A percentile compares a stretch with the other conserved stretches of the same genome.
Conservation (phyloP, 2,329 filamentous ascomycete genomes). For the Colletotrichum eremochloae region DNA sequence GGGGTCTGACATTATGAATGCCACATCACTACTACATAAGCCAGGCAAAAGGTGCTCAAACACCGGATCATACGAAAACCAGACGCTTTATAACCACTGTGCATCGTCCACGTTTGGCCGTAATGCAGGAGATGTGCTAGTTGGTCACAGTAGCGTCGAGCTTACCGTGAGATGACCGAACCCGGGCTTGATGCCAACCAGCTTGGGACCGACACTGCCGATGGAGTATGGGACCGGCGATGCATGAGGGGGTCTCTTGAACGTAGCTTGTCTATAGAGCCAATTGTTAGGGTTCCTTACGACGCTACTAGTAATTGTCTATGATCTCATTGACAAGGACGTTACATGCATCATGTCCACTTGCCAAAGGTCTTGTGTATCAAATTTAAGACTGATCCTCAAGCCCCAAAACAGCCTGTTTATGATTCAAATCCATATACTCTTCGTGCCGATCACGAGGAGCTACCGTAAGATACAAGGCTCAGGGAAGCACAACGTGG, state of each 20-base stretch:
- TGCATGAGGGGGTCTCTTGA: neutral
- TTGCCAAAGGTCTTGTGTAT: neutral
- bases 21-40: neutral
- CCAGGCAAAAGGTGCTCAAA: slow-evolving; percentile 1
- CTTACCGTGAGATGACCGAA: slow-evolving; percentile 5
- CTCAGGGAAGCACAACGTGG: slow-evolving; percentile 3
- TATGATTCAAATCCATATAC: neutral
- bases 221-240: neutral
- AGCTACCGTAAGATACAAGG: neutral
- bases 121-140: slow-evolving; percentile 32
- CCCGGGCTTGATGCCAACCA: slow-evolving; percentile 13
- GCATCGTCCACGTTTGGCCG: slow-evolving; percentile 35
- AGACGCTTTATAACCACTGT: slow-evolving; percentile 11
- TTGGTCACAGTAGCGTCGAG: slow-evolving; percentile 17
- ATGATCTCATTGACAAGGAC: neutral
- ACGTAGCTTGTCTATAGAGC: neutral
- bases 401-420: neutral
- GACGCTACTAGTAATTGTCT: neutral
- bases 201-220: neutral
- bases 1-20: neutral
- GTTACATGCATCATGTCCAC: neutral
- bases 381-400: neutral
- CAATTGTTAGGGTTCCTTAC: neutral
- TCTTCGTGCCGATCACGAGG: neutral
- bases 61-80: neutral